These are phyloP conservation scores for Elsinoe necatrix DNA, from an alignment of 2,329 filamentous ascomycete species.

Conservation along the genomic window DNA sequence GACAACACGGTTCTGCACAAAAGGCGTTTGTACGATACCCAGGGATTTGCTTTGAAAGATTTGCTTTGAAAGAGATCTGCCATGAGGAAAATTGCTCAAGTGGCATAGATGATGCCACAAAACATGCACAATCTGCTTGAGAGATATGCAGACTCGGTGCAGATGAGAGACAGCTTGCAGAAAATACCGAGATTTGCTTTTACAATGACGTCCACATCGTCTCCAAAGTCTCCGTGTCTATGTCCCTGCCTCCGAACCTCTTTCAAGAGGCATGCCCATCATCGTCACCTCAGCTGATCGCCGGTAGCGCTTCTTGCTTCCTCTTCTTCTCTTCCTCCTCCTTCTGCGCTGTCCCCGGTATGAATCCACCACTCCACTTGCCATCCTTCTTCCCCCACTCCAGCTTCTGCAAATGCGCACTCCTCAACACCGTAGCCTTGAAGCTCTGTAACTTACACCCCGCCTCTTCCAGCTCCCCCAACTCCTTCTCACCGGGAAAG, in stretches of 20 bases:
- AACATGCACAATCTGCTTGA: background rate
- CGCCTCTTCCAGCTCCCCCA: slow-evolving; percentile 28
- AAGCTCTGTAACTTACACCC: slow-evolving; percentile 31
- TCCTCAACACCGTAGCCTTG: slow-evolving; percentile 32
- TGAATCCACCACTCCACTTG: slow-evolving; percentile 27
- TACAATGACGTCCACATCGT: background rate
- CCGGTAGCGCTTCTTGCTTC: background rate
- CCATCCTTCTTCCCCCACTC: slow-evolving; percentile 29
- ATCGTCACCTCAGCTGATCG: background rate
- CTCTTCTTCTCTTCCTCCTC: slow-evolving; percentile 10
- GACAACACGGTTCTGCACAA: background rate
- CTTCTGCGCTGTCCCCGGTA: slow-evolving; percentile 2
- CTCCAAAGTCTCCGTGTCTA: background rate
- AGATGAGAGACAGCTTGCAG: too few species aligned
- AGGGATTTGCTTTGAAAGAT: background rate
- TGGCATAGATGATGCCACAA: background rate
- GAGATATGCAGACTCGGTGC: background rate
- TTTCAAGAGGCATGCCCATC: background rate
- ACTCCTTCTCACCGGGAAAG: slow-evolving; percentile 30
- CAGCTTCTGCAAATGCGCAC: slow-evolving; percentile 27
- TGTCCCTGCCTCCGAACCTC: background rate
- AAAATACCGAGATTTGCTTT: background rate
- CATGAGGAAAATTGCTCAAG: background rate
- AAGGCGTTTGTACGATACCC: slow-evolving; percentile 12
- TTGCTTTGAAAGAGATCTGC: background rate